Evolutionary conservation across 1,284 basidiomycete species (phyloP).

Genomic region (Leucoagaricus sp.): DNA sequence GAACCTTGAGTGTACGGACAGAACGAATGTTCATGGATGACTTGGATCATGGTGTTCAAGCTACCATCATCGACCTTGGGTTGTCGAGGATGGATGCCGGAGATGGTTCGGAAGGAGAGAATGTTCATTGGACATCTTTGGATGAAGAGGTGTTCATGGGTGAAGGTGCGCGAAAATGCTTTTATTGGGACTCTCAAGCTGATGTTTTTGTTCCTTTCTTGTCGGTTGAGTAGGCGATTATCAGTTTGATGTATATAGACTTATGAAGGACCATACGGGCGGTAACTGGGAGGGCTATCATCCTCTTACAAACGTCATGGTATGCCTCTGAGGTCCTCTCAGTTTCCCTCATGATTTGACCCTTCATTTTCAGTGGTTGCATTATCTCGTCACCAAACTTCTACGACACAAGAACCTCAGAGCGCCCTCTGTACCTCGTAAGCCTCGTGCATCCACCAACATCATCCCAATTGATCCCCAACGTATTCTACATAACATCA

Average conservation of each 20-base stretch:
- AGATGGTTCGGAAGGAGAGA: constrained; percentile 43
- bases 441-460: constrained; percentile 19
- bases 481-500: constrained; percentile 13
- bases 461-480: not conserved
- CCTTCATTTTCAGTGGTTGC: constrained; percentile 68
- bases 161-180: constrained; percentile 51
- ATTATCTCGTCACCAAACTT: constrained; percentile 76
- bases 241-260: constrained; percentile 94
- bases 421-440: constrained; percentile 42
- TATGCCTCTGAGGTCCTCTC: constrained; percentile 32
- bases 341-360: not conserved
- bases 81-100: constrained; percentile 79
- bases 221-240: constrained; percentile 71
- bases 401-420: constrained; percentile 68
- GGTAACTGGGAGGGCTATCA: constrained; percentile 72
- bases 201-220: not conserved
- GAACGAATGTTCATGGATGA: constrained; percentile 57
- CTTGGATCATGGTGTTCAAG: constrained; percentile 58
- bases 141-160: constrained; percentile 85
- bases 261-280: constrained; percentile 70
- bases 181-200: not conserved
- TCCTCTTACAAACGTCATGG: constrained; percentile 89
- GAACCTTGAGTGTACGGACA: constrained; percentile 22
- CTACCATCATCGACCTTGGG: constrained; percentile 93
- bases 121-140: constrained; percentile 73